These are phyloP conservation scores for Pleurozium schreberi DNA, from an alignment of 225 moss, liverwort and hornwort genomes.

Conservation along the genomic window DNA sequence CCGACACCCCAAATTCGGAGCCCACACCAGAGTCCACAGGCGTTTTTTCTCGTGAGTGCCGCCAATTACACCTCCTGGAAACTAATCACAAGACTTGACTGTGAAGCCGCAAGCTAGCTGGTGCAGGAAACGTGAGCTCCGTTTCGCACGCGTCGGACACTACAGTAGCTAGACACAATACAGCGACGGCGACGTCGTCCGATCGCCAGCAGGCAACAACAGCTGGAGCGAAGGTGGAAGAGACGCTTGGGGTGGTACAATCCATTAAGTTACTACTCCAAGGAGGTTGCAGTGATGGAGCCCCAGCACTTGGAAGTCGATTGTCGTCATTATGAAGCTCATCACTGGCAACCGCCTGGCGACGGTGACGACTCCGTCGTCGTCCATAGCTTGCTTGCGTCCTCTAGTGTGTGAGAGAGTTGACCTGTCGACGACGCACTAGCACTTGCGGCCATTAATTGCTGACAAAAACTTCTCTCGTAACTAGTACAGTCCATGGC, in stretches of 20 bases:
- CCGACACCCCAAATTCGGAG: neutral
- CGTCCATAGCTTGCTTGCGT: neutral
- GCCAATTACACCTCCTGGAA: neutral
- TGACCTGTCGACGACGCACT: neutral
- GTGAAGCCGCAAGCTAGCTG: neutral
- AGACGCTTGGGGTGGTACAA: neutral
- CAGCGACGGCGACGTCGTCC: neutral
- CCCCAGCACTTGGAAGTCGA: neutral
- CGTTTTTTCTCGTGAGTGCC: neutral
- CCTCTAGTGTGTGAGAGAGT: neutral
- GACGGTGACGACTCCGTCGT: neutral
- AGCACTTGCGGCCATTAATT: neutral
- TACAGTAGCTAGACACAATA: neutral
- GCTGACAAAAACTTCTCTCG: neutral
- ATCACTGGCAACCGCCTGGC: neutral
- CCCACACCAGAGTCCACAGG: neutral
- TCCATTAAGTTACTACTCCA: neutral
- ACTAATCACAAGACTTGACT: neutral
- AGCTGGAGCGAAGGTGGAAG: neutral
- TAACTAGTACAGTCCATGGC: neutral
- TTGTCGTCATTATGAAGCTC: neutral
- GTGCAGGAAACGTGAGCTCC: neutral
- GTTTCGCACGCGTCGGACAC: neutral
- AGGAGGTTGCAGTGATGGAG: neutral
- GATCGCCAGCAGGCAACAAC: neutral